These are phyloP conservation scores for Russula abietina DNA, from an alignment of 768 basidiomycete species.

Conservation along the genomic window DNA sequence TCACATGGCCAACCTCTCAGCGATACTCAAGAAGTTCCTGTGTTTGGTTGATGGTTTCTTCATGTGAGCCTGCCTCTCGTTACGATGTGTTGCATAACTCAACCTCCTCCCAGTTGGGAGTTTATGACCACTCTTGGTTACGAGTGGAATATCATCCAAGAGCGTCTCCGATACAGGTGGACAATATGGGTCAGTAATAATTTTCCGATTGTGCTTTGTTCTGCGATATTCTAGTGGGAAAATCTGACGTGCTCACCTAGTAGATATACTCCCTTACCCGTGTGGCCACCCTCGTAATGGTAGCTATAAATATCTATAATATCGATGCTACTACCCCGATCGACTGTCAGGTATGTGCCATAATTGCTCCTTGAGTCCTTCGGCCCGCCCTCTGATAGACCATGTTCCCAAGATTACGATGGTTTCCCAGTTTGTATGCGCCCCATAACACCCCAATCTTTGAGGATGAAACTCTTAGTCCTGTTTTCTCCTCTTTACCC, in stretches of 20 bases:
- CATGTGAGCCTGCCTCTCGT: background rate
- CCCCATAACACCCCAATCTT: background rate
- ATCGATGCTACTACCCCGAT: background rate
- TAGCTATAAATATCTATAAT: background rate
- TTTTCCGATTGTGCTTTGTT: background rate
- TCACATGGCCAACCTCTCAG: background rate
- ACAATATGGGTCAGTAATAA: conserved; percentile 11
- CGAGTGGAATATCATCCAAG: background rate
- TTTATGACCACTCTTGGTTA: background rate
- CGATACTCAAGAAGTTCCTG: background rate
- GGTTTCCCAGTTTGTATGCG: background rate
- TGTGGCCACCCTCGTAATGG: background rate
- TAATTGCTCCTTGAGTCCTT: background rate
- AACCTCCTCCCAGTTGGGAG: background rate
- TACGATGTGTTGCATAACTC: background rate
- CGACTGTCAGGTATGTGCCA: conserved; percentile 11
- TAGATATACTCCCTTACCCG: conserved; percentile 19
- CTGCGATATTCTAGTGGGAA: background rate
- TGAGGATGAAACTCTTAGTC: background rate
- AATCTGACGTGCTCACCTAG: background rate
- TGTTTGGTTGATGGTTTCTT: background rate
- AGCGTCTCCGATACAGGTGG: background rate
- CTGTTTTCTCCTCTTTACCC: background rate
- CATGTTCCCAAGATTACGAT: background rate
- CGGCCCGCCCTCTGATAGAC: background rate